Conservation (phyloP, 75 land plant species). For the Sequoia sempervirens region DNA sequence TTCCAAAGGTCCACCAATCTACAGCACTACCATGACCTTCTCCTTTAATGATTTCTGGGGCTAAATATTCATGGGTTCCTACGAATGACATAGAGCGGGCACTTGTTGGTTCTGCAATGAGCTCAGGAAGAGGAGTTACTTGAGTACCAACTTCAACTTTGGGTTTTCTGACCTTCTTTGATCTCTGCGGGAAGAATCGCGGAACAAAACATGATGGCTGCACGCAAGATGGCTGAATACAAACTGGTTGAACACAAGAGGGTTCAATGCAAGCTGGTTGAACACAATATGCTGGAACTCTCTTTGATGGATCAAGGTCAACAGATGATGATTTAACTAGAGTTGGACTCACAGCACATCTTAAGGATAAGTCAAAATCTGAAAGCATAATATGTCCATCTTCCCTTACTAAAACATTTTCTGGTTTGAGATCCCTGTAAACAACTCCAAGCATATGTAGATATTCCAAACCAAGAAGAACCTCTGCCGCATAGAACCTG, state of each 20-base stretch:
- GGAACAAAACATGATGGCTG: conserved; percentile 84
- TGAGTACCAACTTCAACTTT: conserved; percentile 36
- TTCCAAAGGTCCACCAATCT: conserved; percentile 99
- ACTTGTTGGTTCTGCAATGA: conserved; percentile 89
- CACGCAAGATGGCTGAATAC: conserved; percentile 44
- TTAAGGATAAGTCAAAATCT: conserved; percentile 77
- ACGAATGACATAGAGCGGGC: conserved; percentile 73
- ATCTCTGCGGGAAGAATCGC: conserved; percentile 29
- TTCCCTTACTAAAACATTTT: conserved; percentile 83
- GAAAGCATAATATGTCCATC: conserved; percentile 96
- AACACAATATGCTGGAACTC: conserved; percentile 56
- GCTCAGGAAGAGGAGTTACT: conserved; percentile 61
- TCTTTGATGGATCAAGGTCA: conserved; percentile 49
- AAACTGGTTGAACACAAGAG: conserved; percentile 34
- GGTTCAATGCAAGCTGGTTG: conserved; percentile 88
- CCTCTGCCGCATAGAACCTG: conserved; percentile 38
- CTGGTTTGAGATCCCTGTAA: conserved; percentile 85
- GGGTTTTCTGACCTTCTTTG: conserved; percentile 63
- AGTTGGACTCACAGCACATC: conserved; percentile 77
- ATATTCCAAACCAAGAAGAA: conserved; percentile 54
- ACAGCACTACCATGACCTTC: conserved; percentile 99
- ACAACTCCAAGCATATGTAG: conserved; percentile 88
- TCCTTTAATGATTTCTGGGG: conserved; percentile 96
- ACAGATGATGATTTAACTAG: conserved; percentile 56
- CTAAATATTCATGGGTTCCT: conserved; percentile 79